Base-by-base conservation (phyloP, 2,329 filamentous ascomycete genomes). In the Diaporthe caulivora region DNA sequence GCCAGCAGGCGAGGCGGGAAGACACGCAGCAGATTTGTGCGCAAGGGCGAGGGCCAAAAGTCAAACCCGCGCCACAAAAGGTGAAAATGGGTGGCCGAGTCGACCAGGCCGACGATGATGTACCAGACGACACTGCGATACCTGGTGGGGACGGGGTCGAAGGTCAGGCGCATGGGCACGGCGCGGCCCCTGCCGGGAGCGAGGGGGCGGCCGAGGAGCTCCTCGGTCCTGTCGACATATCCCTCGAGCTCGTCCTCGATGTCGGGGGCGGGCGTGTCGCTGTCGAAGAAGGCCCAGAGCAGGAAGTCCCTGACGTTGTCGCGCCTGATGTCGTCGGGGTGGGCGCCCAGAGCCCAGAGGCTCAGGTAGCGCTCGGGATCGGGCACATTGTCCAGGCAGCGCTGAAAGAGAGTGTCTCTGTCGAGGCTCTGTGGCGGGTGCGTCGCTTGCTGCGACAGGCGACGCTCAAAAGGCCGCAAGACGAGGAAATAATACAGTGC, bases 301-400 rank as follows among this genome's bases (percentile, higher is more conserved):
- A 93, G 80, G 77, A 93, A 94, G 75, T 93, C 90, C 76, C 86
- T 87, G 69, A 94, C 81, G 77, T 94, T 93, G n/a, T 93, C 91
- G n/a, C 88, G 84, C 57, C 87, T 85, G 71, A 94, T 90, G 44
- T 92, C 90, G 24, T 84, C 80, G 1, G 84, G 72, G 13, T 87
- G 83, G 1, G 91, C 89, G 42, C 88, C 89, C n/a, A 91, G 84
- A 76, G 94, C 93, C 92, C 92, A 94, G 74, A 86, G 85, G 64
- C 83, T 85, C 54, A 94, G 76, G 77, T 92, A 94, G 29, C 81
- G 80, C 70, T 89, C 87, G 0, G 85, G 83, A 75, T 91, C 86
- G 0, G 87, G 83, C 5, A 92, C 85, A 76, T 88, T 89, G 42
- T 82, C 83, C 74, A 88, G 83, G 80, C 90, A 91, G 51, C 86